Evolutionary conservation across 306 rosid genomes (phyloP).

Genomic region (Echinosophora koreensis): DNA sequence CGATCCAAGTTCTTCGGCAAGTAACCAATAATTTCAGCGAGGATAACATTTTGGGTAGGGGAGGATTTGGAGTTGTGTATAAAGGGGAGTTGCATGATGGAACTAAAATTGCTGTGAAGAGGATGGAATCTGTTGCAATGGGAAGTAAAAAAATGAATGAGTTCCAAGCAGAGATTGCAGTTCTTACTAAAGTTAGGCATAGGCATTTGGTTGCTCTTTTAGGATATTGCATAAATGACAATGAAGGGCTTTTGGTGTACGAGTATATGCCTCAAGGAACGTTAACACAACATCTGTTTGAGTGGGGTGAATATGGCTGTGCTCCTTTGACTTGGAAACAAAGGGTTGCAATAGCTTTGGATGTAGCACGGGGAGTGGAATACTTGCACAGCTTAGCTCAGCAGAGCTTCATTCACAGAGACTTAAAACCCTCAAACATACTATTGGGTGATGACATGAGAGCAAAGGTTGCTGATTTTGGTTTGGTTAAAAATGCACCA

Average conservation of each 20-base stretch:
- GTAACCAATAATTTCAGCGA: slow-evolving; percentile 79
- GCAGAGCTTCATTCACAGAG: slow-evolving; percentile 88
- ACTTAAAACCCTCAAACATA: slow-evolving; percentile 84
- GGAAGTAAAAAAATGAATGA: slow-evolving; percentile 84
- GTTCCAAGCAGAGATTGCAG: slow-evolving; percentile 91
- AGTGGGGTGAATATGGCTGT: slow-evolving; percentile 61
- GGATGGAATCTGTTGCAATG: slow-evolving; percentile 77
- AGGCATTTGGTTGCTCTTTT: slow-evolving; percentile 90
- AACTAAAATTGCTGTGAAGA: slow-evolving; percentile 83
- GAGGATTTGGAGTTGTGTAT: slow-evolving; percentile 91
- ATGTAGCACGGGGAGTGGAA: slow-evolving; percentile 86
- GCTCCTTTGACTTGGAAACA: slow-evolving; percentile 86
- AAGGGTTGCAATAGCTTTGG: slow-evolving; percentile 81
- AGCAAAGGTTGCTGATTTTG: slow-evolving; percentile 93
- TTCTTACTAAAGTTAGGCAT: slow-evolving; percentile 85
- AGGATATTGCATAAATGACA: slow-evolving; percentile 82
- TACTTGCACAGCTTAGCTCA: slow-evolving; percentile 90
- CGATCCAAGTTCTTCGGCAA: slow-evolving; percentile 78
- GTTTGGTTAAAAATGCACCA: slow-evolving; percentile 85
- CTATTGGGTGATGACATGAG: slow-evolving; percentile 88
- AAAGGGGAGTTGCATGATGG: slow-evolving; percentile 89
- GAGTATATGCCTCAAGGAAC: slow-evolving; percentile 95
- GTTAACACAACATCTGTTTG: slow-evolving; percentile 78
- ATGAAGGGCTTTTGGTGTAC: slow-evolving; percentile 81
- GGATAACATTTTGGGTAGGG: slow-evolving; percentile 79